Conservation (phyloP, 441 rosid species). For the Eruca vesicaria region DNA sequence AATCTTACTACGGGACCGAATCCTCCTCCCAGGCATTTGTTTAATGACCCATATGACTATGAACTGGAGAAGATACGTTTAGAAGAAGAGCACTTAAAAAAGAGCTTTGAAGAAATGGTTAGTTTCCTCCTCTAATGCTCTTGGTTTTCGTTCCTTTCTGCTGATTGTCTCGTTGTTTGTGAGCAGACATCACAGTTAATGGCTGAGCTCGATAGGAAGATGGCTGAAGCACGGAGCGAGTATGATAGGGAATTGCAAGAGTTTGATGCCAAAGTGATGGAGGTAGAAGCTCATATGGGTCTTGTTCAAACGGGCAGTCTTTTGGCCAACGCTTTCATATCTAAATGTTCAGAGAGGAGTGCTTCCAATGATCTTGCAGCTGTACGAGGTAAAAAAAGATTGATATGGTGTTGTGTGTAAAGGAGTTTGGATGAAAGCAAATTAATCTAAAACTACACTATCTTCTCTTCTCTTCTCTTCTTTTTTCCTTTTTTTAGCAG, state of each 20-base stretch:
- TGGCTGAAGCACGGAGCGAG: conserved; percentile 52
- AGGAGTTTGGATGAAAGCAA: background rate
- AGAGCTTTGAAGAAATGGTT: conserved; percentile 50
- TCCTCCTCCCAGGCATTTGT: conserved; percentile 34
- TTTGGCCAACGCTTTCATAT: conserved; percentile 64
- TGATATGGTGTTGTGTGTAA: background rate
- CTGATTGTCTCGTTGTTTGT: conserved; percentile 25
- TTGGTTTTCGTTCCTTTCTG: background rate
- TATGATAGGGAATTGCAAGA: conserved; percentile 51
- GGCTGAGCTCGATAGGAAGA: conserved; percentile 53
- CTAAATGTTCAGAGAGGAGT: conserved; percentile 47
- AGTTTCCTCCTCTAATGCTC: conserved; percentile 21
- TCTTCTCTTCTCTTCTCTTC: background rate
- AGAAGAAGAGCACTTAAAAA: conserved; percentile 43
- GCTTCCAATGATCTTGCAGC: conserved; percentile 26
- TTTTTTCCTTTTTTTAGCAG: conserved; percentile 33
- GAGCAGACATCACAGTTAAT: conserved; percentile 18
- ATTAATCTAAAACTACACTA: background rate
- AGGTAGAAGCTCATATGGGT: conserved; percentile 39
- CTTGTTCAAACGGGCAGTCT: conserved; percentile 57
- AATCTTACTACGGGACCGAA: conserved; percentile 35
- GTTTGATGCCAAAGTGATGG: conserved; percentile 44
- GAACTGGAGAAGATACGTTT: conserved; percentile 62
- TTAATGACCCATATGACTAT: conserved; percentile 57
- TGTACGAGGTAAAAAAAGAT: conserved; percentile 50